These are phyloP conservation scores for Brassica hybrid DNA, from an alignment of 441 rosid genomes.

Conservation along the genomic window DNA sequence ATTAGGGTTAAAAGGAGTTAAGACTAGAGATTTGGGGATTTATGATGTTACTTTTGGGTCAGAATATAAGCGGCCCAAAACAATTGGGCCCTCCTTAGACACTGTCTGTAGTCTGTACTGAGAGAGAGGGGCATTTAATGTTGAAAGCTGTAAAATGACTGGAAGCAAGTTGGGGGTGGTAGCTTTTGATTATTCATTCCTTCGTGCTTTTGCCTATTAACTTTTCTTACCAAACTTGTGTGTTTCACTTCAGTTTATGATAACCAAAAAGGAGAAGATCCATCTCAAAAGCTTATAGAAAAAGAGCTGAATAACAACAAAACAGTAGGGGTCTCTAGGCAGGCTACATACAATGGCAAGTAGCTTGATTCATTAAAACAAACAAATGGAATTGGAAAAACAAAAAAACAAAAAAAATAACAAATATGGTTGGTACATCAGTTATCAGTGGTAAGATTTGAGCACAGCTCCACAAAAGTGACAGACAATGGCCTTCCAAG, in stretches of 20 bases:
- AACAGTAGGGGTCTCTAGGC: background rate
- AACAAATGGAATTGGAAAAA: too few species aligned
- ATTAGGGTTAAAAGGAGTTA: constrained; percentile 16
- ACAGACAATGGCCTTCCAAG: constrained; percentile 85
- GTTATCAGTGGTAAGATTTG: constrained; percentile 58
- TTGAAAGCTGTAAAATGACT: background rate
- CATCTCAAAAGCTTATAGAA: background rate
- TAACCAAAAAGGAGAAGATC: background rate
- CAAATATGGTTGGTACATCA: background rate
- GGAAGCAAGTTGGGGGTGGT: constrained; percentile 13
- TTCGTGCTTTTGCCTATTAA: constrained; percentile 23
- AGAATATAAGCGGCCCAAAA: constrained; percentile 8
- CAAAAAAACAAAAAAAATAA: constrained; percentile 3
- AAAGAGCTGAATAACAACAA: background rate
- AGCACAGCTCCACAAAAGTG: constrained; percentile 85
- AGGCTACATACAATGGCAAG: constrained; percentile 37
- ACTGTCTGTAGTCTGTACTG: background rate
- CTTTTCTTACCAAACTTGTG: constrained; percentile 29
- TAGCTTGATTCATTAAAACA: constrained; percentile 7
- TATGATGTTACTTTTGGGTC: background rate
- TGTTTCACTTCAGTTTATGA: background rate
- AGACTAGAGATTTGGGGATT: background rate
- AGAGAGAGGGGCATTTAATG: constrained; percentile 1
- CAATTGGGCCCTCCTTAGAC: background rate
- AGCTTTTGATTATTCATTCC: constrained; percentile 5